These are phyloP conservation scores for Colletotrichum tofieldiae DNA, from an alignment of 2,329 filamentous ascomycete species.

Conservation along the genomic window DNA sequence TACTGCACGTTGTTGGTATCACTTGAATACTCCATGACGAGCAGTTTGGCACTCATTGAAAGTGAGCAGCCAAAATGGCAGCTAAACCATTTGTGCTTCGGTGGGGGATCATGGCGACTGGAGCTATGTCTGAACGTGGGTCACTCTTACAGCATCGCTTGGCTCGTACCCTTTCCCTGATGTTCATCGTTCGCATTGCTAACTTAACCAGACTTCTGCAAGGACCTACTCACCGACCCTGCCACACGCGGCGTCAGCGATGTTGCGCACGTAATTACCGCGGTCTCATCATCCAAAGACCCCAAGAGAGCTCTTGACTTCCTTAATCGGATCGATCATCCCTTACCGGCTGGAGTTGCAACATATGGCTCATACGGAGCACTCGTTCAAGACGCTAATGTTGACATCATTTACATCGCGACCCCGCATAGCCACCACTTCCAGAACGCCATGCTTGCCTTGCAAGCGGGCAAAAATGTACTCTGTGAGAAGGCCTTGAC, in stretches of 20 bases:
- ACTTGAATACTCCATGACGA: no score
- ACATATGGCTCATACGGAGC: slow-evolving; percentile 87
- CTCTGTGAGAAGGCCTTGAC: slow-evolving; percentile 94
- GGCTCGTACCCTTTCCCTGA: background rate
- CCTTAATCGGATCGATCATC: slow-evolving; percentile 79
- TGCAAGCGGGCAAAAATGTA: slow-evolving; percentile 88
- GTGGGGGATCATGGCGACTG: slow-evolving; percentile 75
- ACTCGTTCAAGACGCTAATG: slow-evolving; percentile 81
- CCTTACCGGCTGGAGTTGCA: slow-evolving; percentile 77
- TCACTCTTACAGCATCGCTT: slow-evolving; percentile 26
- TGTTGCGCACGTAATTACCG: slow-evolving; percentile 79
- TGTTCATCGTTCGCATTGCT: background rate
- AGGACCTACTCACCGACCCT: slow-evolving; percentile 84
- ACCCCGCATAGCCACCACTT: slow-evolving; percentile 95
- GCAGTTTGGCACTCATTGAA: no score
- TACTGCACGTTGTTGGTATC: no score
- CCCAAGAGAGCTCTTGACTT: slow-evolving; percentile 87
- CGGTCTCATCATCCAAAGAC: slow-evolving; percentile 83
- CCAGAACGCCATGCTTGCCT: slow-evolving; percentile 86
- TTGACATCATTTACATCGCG: slow-evolving; percentile 90
- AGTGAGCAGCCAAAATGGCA: slow-evolving; percentile 52
- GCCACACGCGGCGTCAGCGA: slow-evolving; percentile 78
- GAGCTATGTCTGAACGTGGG: slow-evolving; percentile 71
- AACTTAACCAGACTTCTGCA: slow-evolving; percentile 72
- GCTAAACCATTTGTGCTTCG: slow-evolving; percentile 65